Evolutionary conservation across 306 rosid species (phyloP).

Genomic region (Canavalia ensiformis): DNA sequence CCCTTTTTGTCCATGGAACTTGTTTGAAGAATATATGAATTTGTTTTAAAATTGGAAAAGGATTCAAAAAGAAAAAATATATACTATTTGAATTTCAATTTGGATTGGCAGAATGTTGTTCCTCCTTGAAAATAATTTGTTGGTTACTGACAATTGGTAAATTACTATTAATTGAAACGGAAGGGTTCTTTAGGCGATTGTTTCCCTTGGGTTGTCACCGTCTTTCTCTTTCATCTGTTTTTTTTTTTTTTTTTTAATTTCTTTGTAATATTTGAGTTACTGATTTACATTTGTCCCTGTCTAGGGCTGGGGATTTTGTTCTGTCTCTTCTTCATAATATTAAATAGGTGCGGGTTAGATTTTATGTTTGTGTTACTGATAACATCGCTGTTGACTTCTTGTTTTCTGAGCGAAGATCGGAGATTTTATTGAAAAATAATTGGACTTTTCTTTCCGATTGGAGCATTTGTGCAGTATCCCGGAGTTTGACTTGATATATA

Average conservation of each 20-base stretch:
- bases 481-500: too few species aligned
- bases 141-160: background rate
- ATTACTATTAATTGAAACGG: background rate
- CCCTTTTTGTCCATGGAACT: background rate
- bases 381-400: slow-evolving; percentile 17
- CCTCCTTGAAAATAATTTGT: background rate
- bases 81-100: background rate
- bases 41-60: background rate
- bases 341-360: slow-evolving; percentile 12
- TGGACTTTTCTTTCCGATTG: background rate
- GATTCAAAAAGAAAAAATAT: background rate
- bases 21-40: background rate
- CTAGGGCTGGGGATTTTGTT: background rate
- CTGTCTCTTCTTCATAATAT: slow-evolving; percentile 20
- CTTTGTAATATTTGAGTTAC: background rate
- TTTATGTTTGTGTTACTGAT: background rate
- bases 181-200: slow-evolving; percentile 1
- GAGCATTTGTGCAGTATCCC: too few species aligned
- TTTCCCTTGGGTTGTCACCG: slow-evolving; percentile 39
- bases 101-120: slow-evolving; percentile 8
- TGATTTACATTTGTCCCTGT: slow-evolving; percentile 34
- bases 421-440: background rate
- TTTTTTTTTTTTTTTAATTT: background rate
- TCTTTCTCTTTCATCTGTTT: slow-evolving; percentile 10
- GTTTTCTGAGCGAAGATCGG: background rate